phyloP scores from a whole-genome alignment of 164 flowering plant species.

The Magnolia kwangsiensis region DNA sequence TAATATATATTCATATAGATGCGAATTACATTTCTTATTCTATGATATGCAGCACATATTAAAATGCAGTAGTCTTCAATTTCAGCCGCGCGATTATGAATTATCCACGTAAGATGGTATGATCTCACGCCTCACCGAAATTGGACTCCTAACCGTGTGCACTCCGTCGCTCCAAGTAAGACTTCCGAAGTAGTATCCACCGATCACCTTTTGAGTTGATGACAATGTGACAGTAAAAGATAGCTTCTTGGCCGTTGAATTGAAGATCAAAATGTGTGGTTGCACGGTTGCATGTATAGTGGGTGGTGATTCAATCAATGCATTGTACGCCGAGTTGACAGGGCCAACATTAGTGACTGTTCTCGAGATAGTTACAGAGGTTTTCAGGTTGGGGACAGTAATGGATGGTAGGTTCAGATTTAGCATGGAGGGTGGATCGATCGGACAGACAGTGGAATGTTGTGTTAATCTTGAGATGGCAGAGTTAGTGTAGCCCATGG shows the following conservation, averaged over 20 bases:
- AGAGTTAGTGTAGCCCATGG: too few relatives aligned
- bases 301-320: slow-evolving; percentile 37
- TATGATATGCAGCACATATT: too few relatives aligned
- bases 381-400: too few relatives aligned
- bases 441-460: too few relatives aligned
- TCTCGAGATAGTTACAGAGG: slow-evolving; percentile 36
- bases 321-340: slow-evolving; percentile 10
- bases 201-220: slow-evolving; percentile 27
- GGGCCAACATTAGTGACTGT: slow-evolving; percentile 47
- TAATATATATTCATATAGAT: not conserved
- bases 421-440: too few relatives aligned
- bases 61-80: too few relatives aligned
- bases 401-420: too few relatives aligned
- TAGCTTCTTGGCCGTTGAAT: slow-evolving; percentile 28
- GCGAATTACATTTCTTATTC: not conserved
- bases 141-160: slow-evolving; percentile 29
- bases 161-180: slow-evolving; percentile 45
- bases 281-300: slow-evolving; percentile 36
- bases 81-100: too few relatives aligned
- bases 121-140: slow-evolving; percentile 9
- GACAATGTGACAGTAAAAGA: slow-evolving; percentile 33
- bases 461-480: too few relatives aligned
- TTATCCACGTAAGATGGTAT: too few relatives aligned
- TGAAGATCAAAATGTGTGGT: slow-evolving; percentile 41
- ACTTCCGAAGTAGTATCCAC: slow-evolving; percentile 48